phyloP scores from a whole-genome alignment of 441 rosid species.

The Sinapis alba region DNA sequence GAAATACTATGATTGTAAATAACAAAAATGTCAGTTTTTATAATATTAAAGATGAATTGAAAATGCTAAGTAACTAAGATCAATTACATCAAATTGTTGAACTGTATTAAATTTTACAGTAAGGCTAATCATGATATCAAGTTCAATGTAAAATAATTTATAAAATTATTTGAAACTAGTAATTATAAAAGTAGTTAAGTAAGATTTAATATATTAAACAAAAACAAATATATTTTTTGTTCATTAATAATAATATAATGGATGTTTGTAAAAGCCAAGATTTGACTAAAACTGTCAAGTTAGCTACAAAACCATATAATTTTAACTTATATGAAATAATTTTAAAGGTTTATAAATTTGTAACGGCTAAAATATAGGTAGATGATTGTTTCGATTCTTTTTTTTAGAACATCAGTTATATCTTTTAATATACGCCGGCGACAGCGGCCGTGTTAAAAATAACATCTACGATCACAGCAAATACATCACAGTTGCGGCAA shows the following conservation, averaged over 20 bases:
- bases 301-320: neutral
- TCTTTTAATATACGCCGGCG: too few relatives aligned
- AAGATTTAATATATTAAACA: neutral
- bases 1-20: neutral
- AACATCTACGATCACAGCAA: too few relatives aligned
- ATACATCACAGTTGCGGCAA: too few relatives aligned
- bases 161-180: neutral
- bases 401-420: neutral
- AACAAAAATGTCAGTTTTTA: neutral
- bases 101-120: too few relatives aligned
- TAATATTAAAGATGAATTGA: neutral
- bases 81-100: neutral
- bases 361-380: neutral
- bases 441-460: too few relatives aligned
- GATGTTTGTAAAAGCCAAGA: too few relatives aligned
- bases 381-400: neutral
- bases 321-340: neutral
- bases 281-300: neutral
- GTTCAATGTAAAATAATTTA: neutral
- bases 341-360: neutral
- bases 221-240: too few relatives aligned
- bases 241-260: neutral
- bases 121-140: neutral
- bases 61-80: neutral
- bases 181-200: too few relatives aligned